Conservation (phyloP, 2,329 filamentous ascomycete genomes). For the Blastomyces parvus region DNA sequence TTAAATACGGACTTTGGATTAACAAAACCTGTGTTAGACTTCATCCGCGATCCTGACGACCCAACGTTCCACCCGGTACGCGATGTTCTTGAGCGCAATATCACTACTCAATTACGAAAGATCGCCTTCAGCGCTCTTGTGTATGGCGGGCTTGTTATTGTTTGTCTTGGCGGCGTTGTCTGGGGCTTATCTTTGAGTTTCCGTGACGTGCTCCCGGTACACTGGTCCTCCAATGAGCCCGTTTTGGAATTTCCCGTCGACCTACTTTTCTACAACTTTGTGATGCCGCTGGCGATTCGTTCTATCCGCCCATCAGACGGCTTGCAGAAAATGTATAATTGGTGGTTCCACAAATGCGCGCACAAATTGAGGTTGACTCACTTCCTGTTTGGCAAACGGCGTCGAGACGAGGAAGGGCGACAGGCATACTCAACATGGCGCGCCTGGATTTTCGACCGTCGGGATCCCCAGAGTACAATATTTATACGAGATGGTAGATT, state of each 20-base stretch:
- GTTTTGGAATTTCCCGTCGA: slow-evolving; percentile 92
- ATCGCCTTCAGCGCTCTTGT: slow-evolving; percentile 94
- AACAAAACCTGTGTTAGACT: slow-evolving; percentile 48
- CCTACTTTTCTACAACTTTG: slow-evolving; percentile 90
- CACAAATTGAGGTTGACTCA: slow-evolving; percentile 70
- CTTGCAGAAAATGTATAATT: slow-evolving; percentile 76
- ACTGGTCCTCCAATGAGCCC: slow-evolving; percentile 87
- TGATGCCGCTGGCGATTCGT: slow-evolving; percentile 78
- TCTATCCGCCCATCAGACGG: slow-evolving; percentile 78
- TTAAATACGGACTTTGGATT: background rate
- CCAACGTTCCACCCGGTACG: slow-evolving; percentile 96
- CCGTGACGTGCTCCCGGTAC: slow-evolving; percentile 70
- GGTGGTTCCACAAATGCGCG: slow-evolving; percentile 92
- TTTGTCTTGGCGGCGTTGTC: slow-evolving; percentile 90
- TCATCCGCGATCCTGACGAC: slow-evolving; percentile 95
- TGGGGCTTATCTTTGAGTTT: slow-evolving; percentile 71
- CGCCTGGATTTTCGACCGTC: slow-evolving; percentile 25
- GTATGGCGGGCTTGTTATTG: slow-evolving; percentile 82
- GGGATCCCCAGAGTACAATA: slow-evolving; percentile 32
- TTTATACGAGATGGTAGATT: slow-evolving; percentile 68
- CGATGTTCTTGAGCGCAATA: slow-evolving; percentile 86
- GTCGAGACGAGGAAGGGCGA: slow-evolving; percentile 69
- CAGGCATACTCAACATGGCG: slow-evolving; percentile 53
- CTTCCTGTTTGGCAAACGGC: slow-evolving; percentile 83
- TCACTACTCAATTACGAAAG: slow-evolving; percentile 87